Base-by-base conservation (phyloP, 345 rosid species). In the Laguncularia racemosa region DNA sequence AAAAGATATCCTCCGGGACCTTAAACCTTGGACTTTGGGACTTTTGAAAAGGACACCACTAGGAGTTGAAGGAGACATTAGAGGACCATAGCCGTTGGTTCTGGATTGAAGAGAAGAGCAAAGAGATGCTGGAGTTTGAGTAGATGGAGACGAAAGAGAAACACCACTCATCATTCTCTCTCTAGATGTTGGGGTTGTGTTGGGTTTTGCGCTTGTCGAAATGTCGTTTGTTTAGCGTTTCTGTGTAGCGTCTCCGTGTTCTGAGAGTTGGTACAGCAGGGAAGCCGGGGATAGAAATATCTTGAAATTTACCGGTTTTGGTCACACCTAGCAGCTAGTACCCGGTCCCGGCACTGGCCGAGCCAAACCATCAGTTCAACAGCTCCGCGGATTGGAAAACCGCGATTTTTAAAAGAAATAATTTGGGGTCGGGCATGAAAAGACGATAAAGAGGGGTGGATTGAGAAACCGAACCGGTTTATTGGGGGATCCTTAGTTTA, bases 1-100 rank as follows among this genome's bases (percentile, higher is more conserved):
- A 21, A 76, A 47, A 20, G 14, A 19, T 48, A 56, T 59, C 61
- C 74, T 63, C 47, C 23, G 69, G 21, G 71, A 11, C 14, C 58
- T 33, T 60, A 19, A 12, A 13, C 63, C 57, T 44, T 53, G 53
- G 57, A 64, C 65, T 46, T 70, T 13, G n/a, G 59, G 56, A 68
- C 62, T 33, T 21, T 62, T 63, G 48, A 67, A 33, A 33, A 33
- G 40, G 40, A 33, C 11, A 33, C 9, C 7, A 33, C 40, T 33
- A 33, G 40, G 40, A 33, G 40, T 6, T 33, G 40, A 33, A 33
- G 40, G 40, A 33, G 40, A 33, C 40, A 4, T 33, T 1, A 33
- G 40, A 33, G 40, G 1, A 33, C 10, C 40, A 33, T 33, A 33
- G 7, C 40, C 0, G 40, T 53, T 55, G 58, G 67, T 8, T 58